These are phyloP conservation scores for Suillus tomentosus DNA, from an alignment of 768 basidiomycete species.

Conservation along the genomic window DNA sequence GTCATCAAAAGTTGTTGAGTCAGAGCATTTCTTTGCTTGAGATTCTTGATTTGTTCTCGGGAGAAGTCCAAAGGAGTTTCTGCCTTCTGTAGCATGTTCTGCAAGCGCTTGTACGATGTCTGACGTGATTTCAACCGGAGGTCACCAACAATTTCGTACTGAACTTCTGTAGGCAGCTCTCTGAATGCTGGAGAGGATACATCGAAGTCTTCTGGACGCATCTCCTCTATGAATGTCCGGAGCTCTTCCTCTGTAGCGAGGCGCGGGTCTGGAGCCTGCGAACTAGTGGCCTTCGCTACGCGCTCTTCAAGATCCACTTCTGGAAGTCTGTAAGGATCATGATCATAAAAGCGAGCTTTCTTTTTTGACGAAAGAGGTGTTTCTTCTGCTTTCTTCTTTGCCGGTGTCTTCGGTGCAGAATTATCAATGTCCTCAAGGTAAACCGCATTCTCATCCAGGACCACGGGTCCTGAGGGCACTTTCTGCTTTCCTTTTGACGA, in stretches of 20 bases:
- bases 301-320: slow-evolving; percentile 70
- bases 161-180: slow-evolving; percentile 91
- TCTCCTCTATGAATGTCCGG: slow-evolving; percentile 90
- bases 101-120: slow-evolving; percentile 87
- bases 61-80: slow-evolving; percentile 93
- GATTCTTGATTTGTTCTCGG: slow-evolving; percentile 90
- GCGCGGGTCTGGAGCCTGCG: slow-evolving; percentile 78
- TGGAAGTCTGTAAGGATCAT: slow-evolving; percentile 94
- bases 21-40: slow-evolving; percentile 84
- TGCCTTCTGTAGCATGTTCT: slow-evolving; percentile 83
- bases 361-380: slow-evolving; percentile 54
- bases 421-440: slow-evolving; percentile 87
- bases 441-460: slow-evolving; percentile 71
- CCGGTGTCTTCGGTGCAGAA: slow-evolving; percentile 54
- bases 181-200: slow-evolving; percentile 87
- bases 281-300: slow-evolving; percentile 61
- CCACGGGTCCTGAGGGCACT: slow-evolving; percentile 45
- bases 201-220: slow-evolving; percentile 95
- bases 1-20: slow-evolving; percentile 93
- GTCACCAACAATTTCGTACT: slow-evolving; percentile 98
- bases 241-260: slow-evolving; percentile 97
- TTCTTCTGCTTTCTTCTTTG: slow-evolving; percentile 25
- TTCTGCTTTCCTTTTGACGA: slow-evolving; percentile 48
- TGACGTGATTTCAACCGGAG: slow-evolving; percentile 92
- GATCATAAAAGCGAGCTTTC: slow-evolving; percentile 67